Base-by-base conservation (phyloP, 352 stramenopile species). In the Globisporangium spiculum region DNA sequence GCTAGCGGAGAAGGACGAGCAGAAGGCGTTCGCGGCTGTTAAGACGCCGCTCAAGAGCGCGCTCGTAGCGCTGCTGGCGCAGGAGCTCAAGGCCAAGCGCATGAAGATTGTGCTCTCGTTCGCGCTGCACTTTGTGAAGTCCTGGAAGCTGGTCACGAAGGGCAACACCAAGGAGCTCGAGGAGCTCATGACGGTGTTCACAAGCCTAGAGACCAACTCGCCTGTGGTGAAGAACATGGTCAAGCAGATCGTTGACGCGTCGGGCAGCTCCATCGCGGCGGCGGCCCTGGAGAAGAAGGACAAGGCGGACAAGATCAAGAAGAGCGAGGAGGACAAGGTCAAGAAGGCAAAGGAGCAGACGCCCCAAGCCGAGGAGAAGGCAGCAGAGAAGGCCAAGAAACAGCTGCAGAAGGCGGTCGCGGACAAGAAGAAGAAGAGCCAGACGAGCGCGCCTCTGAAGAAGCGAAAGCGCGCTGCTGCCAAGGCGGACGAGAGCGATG, bases 171-270 rank as follows among this genome's bases (percentile, higher is more conserved):
- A 79, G 60, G 78, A 77, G 4, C 59, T 90, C 0, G 63, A 71
- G 46, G 71, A 66, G 18, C 73, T 93, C 16, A 69, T 91, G 22
- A 63, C 44, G 5, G 77, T 81, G 52, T 72, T 86, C 26, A 73
- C 81, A 57, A 68, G 71, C 10, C 71, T 96, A 38, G 74, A 83
- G 44, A 79, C 78, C 1, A 83, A 75, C 53, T 93, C 83, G 59
- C 85, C 84, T 0, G 86, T 93, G 18, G 68, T 94, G 22, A 89
- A 91, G 68, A 75, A 75, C 44, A 90, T 96, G 80, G 75, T 86
- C 10, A 87, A 84, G 73, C 82, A 92, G 67, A 74, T 92, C 22
- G 74, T 77, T 20, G 72, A 73, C 41, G 76, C 74, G n/a, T 72
- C 78, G 26, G 41, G 61, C 14, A 18, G 55, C 9, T 26, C 58